Conservation (phyloP, 371 early-diverging fungal species). For the Umbelopsis sp. region DNA sequence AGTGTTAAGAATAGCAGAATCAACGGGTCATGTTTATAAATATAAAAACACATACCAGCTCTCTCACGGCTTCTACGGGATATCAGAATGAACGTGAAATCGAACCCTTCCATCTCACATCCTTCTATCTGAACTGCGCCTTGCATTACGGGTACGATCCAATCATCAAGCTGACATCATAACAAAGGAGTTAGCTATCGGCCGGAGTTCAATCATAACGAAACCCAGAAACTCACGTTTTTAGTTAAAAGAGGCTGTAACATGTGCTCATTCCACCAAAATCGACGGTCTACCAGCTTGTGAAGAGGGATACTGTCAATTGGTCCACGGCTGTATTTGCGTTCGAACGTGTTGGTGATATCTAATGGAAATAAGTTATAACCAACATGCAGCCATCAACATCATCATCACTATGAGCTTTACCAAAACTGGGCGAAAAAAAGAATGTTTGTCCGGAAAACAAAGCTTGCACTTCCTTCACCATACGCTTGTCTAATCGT, state of each 20-base stretch:
- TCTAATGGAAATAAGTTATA: constrained; percentile 28
- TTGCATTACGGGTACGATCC: constrained; percentile 72
- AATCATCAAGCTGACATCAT: constrained; percentile 53
- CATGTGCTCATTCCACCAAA: constrained; percentile 76
- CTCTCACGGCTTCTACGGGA: constrained; percentile 62
- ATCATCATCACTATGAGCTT: constrained; percentile 3
- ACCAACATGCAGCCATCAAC: not conserved
- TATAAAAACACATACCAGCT: constrained; percentile 41
- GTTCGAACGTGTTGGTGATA: constrained; percentile 47
- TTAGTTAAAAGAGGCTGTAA: constrained; percentile 48
- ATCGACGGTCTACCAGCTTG: constrained; percentile 48
- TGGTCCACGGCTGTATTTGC: constrained; percentile 21
- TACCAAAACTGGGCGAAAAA: constrained; percentile 65
- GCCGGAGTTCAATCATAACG: constrained; percentile 2
- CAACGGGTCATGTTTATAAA: not conserved
- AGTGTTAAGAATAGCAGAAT: not conserved
- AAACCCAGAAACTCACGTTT: constrained; percentile 28
- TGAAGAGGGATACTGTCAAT: constrained; percentile 23
- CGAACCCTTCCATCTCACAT: constrained; percentile 63
- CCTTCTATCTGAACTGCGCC: constrained; percentile 66
- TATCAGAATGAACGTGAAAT: constrained; percentile 60
- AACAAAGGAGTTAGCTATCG: not conserved
- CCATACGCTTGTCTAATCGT: constrained; percentile 59
- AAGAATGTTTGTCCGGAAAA: constrained; percentile 68
- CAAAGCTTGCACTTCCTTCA: constrained; percentile 65